Base-by-base conservation (phyloP, 208 protist genomes). In the Crithidia fasciculata region DNA sequence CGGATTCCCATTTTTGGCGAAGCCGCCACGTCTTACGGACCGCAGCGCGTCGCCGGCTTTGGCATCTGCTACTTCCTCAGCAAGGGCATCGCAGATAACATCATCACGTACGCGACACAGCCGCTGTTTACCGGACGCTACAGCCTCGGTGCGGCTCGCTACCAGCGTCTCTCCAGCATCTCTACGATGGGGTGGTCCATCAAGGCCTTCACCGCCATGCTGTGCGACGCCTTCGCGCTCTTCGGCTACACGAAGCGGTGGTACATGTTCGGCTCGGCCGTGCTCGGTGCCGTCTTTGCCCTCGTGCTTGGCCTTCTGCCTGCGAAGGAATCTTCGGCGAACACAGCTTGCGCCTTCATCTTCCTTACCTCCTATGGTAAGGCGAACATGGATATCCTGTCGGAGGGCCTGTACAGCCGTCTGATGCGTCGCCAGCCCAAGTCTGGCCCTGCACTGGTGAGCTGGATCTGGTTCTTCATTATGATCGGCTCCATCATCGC, bases 161-260 rank as follows among this genome's bases (percentile, higher is more conserved):
- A 91, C 55, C 80, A 89, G 75, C 85, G 85, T 28, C 82, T 92
- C 49, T 58, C 69, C 6, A 73, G 54, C 56, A 70, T 92, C 61
- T 62, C 71, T n/a, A 69, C 60, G 4, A 75, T 91, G 76, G 87
- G 84, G 19, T 90, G 82, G 80, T 88, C 90, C 10, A 78, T 92
- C 61, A 95, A 92, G 58, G 76, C 87, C 52, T 72, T 90, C 53
- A 81, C 76, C 39, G 90, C 83, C n/a, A 75, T 85, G 61, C 43
- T 95, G 19, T 87, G 79, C 63, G 90, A 92, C 61, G 67, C 81
- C 41, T 84, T 92, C 60, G 74, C 83, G 5, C 59, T 88, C 52
- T 80, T 87, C 19, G 81, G 85, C 10, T 95, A 92, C 78, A 85
- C 82, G 36, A 95, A 91, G 84, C 80, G 87, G 28, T 95, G 85